These are phyloP conservation scores for Leccinum disarticulatum DNA, from an alignment of 768 basidiomycete species.

Conservation along the genomic window DNA sequence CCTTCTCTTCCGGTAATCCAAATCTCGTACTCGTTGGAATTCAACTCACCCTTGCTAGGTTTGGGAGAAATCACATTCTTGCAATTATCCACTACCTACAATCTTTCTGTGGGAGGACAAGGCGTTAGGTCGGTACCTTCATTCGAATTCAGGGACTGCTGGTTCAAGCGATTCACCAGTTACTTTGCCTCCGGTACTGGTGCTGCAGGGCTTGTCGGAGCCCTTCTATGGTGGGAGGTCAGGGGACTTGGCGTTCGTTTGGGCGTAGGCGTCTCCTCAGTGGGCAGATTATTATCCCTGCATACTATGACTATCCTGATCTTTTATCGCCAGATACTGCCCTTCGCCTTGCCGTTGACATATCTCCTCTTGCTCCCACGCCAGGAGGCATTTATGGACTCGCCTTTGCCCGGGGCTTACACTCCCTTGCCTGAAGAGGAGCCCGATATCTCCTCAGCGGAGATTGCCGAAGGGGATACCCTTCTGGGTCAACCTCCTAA, in stretches of 20 bases:
- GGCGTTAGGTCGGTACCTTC: slow-evolving; percentile 66
- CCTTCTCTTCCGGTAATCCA: slow-evolving; percentile 77
- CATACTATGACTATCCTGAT: background rate
- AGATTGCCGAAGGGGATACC: slow-evolving; percentile 31
- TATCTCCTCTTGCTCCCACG: slow-evolving; percentile 79
- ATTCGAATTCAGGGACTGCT: background rate
- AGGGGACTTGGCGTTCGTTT: slow-evolving; percentile 77
- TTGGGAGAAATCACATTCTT: slow-evolving; percentile 94
- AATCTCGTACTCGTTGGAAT: background rate
- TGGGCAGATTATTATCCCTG: slow-evolving; percentile 38
- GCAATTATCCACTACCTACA: slow-evolving; percentile 85
- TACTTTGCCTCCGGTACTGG: slow-evolving; percentile 96
- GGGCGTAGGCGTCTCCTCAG: slow-evolving; percentile 83
- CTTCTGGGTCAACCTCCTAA: slow-evolving; percentile 36
- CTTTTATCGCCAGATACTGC: slow-evolving; percentile 59
- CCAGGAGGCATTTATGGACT: slow-evolving; percentile 47
- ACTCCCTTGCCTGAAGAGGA: slow-evolving; percentile 38
- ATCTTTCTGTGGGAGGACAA: slow-evolving; percentile 69
- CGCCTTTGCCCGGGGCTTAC: slow-evolving; percentile 38
- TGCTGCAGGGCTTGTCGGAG: slow-evolving; percentile 89
- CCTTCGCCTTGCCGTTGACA: slow-evolving; percentile 73
- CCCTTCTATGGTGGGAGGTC: slow-evolving; percentile 93
- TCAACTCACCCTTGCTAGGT: slow-evolving; percentile 44
- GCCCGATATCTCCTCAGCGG: slow-evolving; percentile 16
- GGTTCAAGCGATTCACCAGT: slow-evolving; percentile 34